Percentiles rank a stretch among this genome's conserved stretches.
phyloP scores from a whole-genome alignment of 75 land plant species.

The Cryptomeria japonica region DNA sequence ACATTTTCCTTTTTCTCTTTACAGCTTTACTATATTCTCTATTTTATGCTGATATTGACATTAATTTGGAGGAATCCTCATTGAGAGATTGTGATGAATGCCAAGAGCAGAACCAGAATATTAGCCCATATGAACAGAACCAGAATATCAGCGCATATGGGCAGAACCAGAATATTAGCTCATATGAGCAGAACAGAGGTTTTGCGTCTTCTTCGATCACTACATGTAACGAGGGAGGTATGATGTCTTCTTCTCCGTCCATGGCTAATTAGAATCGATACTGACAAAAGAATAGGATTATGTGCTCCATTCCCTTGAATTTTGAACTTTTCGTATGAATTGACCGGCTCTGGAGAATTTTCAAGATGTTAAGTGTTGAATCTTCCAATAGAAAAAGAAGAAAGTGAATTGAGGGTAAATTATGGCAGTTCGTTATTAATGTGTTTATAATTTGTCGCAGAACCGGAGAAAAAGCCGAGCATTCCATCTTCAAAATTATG shows the following conservation, averaged over 20 bases:
- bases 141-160: too few species aligned
- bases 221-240: neutral
- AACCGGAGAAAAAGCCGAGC: slow-evolving; percentile 66
- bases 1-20: too few species aligned
- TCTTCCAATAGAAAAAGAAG: neutral
- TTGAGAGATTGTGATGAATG: neutral
- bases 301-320: neutral
- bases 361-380: neutral
- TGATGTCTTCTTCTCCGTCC: neutral
- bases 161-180: too few species aligned
- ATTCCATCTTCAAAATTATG: too few species aligned
- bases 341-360: neutral
- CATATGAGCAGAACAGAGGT: too few species aligned
- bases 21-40: neutral
- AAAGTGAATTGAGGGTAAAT: neutral
- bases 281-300: neutral
- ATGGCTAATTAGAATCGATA: neutral
- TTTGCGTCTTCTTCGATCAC: neutral
- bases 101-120: slow-evolving; percentile 3
- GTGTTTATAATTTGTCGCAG: slow-evolving; percentile 28
- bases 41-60: neutral
- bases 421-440: neutral
- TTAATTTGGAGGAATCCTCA: neutral
- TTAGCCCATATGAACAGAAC: neutral
- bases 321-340: too few species aligned